Evolutionary conservation across 495 filamentous ascomycete genomes (phyloP), one percentile per base, ranked within the genome.

Genomic region (Penicillium macrosclerotiorum): DNA sequence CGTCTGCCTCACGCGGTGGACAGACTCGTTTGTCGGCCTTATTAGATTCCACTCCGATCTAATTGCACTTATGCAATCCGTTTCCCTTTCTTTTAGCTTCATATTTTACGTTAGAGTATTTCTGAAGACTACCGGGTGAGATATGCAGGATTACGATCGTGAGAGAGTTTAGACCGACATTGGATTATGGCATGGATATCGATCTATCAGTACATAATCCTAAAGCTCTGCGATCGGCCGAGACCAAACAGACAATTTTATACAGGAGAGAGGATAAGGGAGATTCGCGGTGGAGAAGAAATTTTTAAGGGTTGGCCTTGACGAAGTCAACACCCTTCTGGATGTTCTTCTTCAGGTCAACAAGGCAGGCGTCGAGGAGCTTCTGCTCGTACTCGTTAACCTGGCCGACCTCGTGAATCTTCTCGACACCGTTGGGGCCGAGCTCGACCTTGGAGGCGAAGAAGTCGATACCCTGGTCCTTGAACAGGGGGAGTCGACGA

Each of bases 401-500:
- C 67, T 85, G 73, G 68, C 91, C 92, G 58, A 98, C 77, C 48
- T 83, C 78, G 66, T 83, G 75, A 68, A 96, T 91, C 81, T 90
- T 85, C 82, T 95, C 87, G 51, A 89, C 90, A 76, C 93, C 93
- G 72, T 91, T 88, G 56, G 90, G 90, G 72, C 93, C 93, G 57
- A 98, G 85, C 81, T 95, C 89, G 57, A 98, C 88, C 65, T 77
- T 82, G 67, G 85, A 89, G 63, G 90, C 84, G 77, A 98, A 98
- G 85, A 91, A 98, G 46, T 95, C 85, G 63, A 90, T 78, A 58
- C 90, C 93, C 76, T 92, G 82, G 73, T 95, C 89, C 85, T 96
- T 96, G 86, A 86, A 97, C 45, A 98, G 83, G 40, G 93, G 91
- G 83, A 88, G 69, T 98, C 90, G 60, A 98, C 91, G 64, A 95